Conservation (phyloP, 345 rosid genomes). For the Syzygium oleosum region DNA sequence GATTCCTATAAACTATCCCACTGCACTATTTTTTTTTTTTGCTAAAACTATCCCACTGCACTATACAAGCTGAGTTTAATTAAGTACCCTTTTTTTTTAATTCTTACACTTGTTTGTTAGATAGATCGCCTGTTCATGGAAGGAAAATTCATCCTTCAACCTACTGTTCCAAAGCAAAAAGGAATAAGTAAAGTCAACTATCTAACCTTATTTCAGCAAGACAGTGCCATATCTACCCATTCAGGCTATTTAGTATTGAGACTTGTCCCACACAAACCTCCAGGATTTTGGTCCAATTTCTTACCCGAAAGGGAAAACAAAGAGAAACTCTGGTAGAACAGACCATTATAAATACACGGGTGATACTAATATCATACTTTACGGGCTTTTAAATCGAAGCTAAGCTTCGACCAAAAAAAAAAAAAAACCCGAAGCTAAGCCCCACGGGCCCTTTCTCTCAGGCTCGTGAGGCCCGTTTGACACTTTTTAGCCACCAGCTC, state of each 20-base stretch:
- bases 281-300: not conserved
- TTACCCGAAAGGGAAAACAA: not conserved
- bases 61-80: not conserved
- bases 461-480: not conserved
- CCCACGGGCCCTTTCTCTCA: not conserved
- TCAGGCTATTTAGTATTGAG: not conserved
- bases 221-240: not conserved
- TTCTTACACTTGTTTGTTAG: not conserved
- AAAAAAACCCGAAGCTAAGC: not conserved
- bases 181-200: not conserved
- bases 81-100: not conserved
- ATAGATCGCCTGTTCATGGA: not conserved
- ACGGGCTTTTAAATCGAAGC: not conserved
- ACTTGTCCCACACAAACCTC: not conserved
- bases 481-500: conserved; percentile 17
- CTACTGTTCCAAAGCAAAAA: not conserved
- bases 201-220: not conserved
- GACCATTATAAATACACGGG: not conserved
- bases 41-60: too few relatives aligned
- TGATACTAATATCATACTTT: not conserved
- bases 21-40: not conserved
- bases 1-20: not conserved
- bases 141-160: not conserved
- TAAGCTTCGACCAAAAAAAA: not conserved
- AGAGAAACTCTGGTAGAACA: not conserved